Conservation (phyloP, 73 alveolate species). For the Halteria grandinella region DNA sequence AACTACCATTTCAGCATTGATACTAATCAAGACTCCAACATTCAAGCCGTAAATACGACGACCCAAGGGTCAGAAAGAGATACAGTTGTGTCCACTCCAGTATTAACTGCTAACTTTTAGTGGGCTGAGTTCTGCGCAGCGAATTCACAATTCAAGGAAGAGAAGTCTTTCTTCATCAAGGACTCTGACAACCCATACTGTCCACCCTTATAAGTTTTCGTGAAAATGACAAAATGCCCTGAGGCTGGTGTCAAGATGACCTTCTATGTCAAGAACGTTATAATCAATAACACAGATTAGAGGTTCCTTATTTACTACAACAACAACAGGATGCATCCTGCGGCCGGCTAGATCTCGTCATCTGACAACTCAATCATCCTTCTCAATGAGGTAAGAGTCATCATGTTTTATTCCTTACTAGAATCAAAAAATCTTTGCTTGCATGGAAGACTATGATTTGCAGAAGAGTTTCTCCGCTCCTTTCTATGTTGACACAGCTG, state of each 20-base stretch:
- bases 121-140: slow-evolving; percentile 24
- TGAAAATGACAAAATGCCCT: slow-evolving; percentile 2
- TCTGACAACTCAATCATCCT: slow-evolving; percentile 38
- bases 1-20: slow-evolving; percentile 26
- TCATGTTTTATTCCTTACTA: background rate
- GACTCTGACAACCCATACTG: background rate
- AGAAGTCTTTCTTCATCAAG: slow-evolving; percentile 4
- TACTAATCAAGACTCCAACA: slow-evolving; percentile 6
- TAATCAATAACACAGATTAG: slow-evolving; percentile 45
- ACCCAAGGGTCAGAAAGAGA: background rate
- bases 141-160: slow-evolving; percentile 6
- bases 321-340: slow-evolving; percentile 36
- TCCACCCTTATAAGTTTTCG: slow-evolving; percentile 8
- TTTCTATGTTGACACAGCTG: slow-evolving; percentile 34
- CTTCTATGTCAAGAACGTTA: slow-evolving; percentile 19
- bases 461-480: slow-evolving; percentile 7
- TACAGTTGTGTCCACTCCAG: background rate
- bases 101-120: too few relatives aligned
- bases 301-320: slow-evolving; percentile 27
- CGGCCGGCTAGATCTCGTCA: slow-evolving; percentile 25
- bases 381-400: slow-evolving; percentile 4
- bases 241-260: slow-evolving; percentile 43
- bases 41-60: too few relatives aligned
- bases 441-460: background rate
- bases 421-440: slow-evolving; percentile 42